Conservation (phyloP, 2,329 filamentous ascomycete genomes). For the Alternaria angustiovoidea region DNA sequence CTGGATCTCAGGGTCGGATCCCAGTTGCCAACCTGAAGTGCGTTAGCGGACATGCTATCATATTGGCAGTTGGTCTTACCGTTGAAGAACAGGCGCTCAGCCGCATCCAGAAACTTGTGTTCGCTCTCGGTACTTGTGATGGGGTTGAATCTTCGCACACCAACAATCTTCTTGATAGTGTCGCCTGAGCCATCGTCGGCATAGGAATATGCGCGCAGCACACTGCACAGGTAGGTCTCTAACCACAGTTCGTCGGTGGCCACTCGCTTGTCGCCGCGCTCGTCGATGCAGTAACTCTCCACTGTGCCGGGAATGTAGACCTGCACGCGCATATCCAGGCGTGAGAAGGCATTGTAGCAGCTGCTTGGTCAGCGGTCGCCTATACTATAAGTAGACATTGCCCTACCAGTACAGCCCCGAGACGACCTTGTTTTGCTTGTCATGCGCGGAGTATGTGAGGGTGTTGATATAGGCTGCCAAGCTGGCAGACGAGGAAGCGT, state of each 20-base stretch:
- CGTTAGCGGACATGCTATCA: slow-evolving; percentile 11
- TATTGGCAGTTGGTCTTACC: slow-evolving; percentile 58
- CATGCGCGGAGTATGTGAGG: slow-evolving; percentile 86
- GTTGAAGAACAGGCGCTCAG: slow-evolving; percentile 93
- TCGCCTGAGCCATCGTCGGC: slow-evolving; percentile 95
- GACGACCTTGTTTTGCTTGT: slow-evolving; percentile 86
- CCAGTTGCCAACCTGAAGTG: slow-evolving; percentile 81
- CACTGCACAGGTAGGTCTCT: slow-evolving; percentile 95
- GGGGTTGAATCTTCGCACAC: slow-evolving; percentile 96
- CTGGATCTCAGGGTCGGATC: slow-evolving; percentile 95
- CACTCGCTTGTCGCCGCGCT: slow-evolving; percentile 92
- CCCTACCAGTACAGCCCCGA: slow-evolving; percentile 91
- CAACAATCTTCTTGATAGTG: slow-evolving; percentile 94
- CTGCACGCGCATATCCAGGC: slow-evolving; percentile 97
- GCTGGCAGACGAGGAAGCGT: slow-evolving; percentile 96
- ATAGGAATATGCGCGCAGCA: slow-evolving; percentile 93
- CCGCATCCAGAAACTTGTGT: slow-evolving; percentile 92
- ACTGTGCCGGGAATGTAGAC: slow-evolving; percentile 96
- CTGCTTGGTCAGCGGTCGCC: slow-evolving; percentile 52
- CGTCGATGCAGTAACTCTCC: slow-evolving; percentile 96
- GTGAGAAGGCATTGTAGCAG: slow-evolving; percentile 99
- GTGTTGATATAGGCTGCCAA: slow-evolving; percentile 98
- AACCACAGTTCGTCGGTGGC: slow-evolving; percentile 95
- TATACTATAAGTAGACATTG: background rate
- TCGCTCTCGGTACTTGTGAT: slow-evolving; percentile 98